Conservation (phyloP, 2,329 filamentous ascomycete species). For the Trichophyton simii region DNA sequence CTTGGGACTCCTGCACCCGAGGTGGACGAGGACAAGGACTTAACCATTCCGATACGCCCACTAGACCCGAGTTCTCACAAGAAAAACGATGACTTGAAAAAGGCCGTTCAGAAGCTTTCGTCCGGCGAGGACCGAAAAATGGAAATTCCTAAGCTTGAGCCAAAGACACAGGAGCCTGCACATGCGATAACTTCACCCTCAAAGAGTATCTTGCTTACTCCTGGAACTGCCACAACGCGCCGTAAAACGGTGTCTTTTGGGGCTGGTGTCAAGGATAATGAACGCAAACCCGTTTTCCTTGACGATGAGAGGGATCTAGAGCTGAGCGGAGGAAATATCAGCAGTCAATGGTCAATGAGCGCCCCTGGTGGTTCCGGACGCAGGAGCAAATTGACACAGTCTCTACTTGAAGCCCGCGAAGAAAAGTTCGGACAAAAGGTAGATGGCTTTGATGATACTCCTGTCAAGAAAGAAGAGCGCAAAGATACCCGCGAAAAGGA, state of each 20-base stretch:
- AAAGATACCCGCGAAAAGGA: slow-evolving; percentile 11
- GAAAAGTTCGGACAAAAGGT: slow-evolving; percentile 9
- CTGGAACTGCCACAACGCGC: slow-evolving; percentile 44
- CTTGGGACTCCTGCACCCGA: slow-evolving; percentile 46
- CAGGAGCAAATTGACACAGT: slow-evolving; percentile 31
- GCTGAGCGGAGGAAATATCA: slow-evolving; percentile 34
- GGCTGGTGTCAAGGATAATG: slow-evolving; percentile 44
- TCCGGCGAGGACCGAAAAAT: slow-evolving; percentile 1
- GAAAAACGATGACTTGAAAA: slow-evolving; percentile 6
- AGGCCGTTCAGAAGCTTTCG: slow-evolving; percentile 15
- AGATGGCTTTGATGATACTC: slow-evolving; percentile 20
- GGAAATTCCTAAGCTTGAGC: slow-evolving; percentile 4
- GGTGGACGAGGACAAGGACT: slow-evolving; percentile 31
- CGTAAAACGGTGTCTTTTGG: slow-evolving; percentile 52
- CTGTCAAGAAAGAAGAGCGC: slow-evolving; percentile 10
- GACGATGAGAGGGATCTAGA: slow-evolving; percentile 35
- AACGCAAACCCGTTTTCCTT: slow-evolving; percentile 36
- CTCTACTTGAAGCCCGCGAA: slow-evolving; percentile 29
- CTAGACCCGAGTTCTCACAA: slow-evolving; percentile 8
- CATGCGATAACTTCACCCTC: slow-evolving; percentile 38
- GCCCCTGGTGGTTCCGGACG: slow-evolving; percentile 4
- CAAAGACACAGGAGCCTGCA: slow-evolving; percentile 10
- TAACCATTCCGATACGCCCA: slow-evolving; percentile 13
- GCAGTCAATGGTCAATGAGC: slow-evolving; percentile 17
- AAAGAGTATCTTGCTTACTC: slow-evolving; percentile 53